These are phyloP conservation scores for Sisymbrium irio DNA, from an alignment of 345 rosid species.

Conservation along the genomic window DNA sequence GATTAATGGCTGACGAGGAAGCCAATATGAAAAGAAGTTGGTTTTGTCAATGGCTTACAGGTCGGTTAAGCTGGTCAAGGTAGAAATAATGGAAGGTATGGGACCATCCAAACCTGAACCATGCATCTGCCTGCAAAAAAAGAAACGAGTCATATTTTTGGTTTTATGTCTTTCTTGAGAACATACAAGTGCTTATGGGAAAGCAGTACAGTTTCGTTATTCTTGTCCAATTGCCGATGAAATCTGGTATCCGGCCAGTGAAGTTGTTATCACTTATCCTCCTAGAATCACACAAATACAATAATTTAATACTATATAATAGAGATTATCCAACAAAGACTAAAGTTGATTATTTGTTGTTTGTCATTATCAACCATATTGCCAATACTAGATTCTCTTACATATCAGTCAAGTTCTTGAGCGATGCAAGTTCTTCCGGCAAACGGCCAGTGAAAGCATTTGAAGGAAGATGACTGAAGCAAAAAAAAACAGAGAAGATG, in stretches of 20 bases:
- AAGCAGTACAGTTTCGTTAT: slow-evolving; percentile 55
- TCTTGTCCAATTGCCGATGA: slow-evolving; percentile 58
- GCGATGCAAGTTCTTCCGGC: slow-evolving; percentile 48
- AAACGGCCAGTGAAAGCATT: slow-evolving; percentile 69
- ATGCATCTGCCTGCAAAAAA: slow-evolving; percentile 58
- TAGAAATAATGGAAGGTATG: slow-evolving; percentile 64
- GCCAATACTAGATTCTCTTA: slow-evolving; percentile 34
- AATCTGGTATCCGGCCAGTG: slow-evolving; percentile 64
- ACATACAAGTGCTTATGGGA: background rate
- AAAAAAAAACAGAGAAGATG: slow-evolving; percentile 21
- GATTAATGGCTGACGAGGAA: background rate
- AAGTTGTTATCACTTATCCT: slow-evolving; percentile 75
- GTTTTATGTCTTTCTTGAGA: background rate
- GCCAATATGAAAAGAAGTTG: background rate
- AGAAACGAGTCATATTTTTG: background rate
- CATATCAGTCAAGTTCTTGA: slow-evolving; percentile 73
- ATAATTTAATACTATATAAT: background rate
- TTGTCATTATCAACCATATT: background rate
- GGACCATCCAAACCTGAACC: slow-evolving; percentile 83
- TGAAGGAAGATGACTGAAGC: slow-evolving; percentile 57
- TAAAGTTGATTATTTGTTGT: background rate
- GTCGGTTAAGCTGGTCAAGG: slow-evolving; percentile 59
- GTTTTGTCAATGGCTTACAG: slow-evolving; percentile 48
- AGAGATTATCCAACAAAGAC: background rate
- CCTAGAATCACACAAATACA: slow-evolving; percentile 40